Percentiles rank a stretch among this genome's conserved stretches.
Evolutionary conservation across 2,329 filamentous ascomycete genomes (phyloP).

Genomic region (Paecilomyces formosus): DNA sequence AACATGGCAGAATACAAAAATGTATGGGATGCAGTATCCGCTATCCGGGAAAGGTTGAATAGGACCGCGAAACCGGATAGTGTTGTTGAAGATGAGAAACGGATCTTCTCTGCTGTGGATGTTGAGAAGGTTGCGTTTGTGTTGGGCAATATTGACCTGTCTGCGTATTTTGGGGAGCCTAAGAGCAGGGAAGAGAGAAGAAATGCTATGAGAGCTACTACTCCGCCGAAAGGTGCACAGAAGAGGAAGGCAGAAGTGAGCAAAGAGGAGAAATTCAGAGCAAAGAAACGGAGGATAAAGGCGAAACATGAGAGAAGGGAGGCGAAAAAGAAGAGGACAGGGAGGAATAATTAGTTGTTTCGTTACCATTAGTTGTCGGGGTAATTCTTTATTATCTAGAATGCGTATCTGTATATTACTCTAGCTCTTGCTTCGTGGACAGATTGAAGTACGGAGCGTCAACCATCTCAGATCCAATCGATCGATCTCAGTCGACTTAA

Average conservation of each 20-base stretch:
- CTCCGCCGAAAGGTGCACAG: neutral
- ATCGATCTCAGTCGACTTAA: neutral
- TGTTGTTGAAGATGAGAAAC: neutral
- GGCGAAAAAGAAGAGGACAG: slow-evolving; percentile 1
- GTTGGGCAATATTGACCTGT: slow-evolving; percentile 24
- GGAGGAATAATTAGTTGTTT: neutral
- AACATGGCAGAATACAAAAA: slow-evolving; percentile 29
- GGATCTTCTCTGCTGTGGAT: slow-evolving; percentile 19
- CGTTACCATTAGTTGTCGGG: neutral
- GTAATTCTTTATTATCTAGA: neutral
- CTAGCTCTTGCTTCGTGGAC: too few relatives aligned
- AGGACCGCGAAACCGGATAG: neutral
- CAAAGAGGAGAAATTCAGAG: neutral
- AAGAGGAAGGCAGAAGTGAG: neutral
- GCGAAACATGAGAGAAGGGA: neutral
- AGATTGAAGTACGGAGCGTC: too few relatives aligned
- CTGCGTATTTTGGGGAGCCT: slow-evolving; percentile 10
- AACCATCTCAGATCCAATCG: neutral
- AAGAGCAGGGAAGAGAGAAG: neutral
- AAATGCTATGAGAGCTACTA: too few relatives aligned
- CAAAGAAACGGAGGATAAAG: slow-evolving; percentile 3
- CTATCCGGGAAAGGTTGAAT: slow-evolving; percentile 17
- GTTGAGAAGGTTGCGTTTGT: slow-evolving; percentile 33
- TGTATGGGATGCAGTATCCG: slow-evolving; percentile 20
- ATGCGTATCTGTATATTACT: too few relatives aligned